Evolutionary conservation across 176 grass and related monocot genomes (phyloP).

Genomic region (Carex myosuroides): DNA sequence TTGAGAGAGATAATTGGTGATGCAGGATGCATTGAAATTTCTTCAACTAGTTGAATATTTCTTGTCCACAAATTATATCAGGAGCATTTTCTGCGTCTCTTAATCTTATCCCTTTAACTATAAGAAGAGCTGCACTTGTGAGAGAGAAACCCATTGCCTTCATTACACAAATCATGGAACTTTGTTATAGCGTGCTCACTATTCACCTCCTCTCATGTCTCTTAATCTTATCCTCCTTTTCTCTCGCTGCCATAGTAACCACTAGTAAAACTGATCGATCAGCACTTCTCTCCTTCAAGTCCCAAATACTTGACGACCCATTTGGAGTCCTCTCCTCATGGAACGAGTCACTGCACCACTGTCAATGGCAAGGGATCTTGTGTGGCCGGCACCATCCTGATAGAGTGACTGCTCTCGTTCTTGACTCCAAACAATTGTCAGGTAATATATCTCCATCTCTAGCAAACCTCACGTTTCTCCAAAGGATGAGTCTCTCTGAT

Average conservation of each 20-base stretch:
- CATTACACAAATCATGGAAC: background rate
- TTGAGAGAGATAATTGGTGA: too few relatives aligned
- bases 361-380: slow-evolving; percentile 27
- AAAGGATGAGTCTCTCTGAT: slow-evolving; percentile 17
- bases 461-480: slow-evolving; percentile 43
- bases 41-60: too few relatives aligned
- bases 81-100: too few relatives aligned
- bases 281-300: slow-evolving; percentile 36
- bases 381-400: slow-evolving; percentile 26
- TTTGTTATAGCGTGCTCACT: too few relatives aligned
- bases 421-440: slow-evolving; percentile 8
- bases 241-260: background rate
- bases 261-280: background rate
- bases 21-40: too few relatives aligned
- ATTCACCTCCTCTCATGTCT: background rate
- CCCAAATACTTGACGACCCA: background rate
- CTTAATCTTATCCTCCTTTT: background rate
- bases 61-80: too few relatives aligned
- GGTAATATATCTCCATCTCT: background rate
- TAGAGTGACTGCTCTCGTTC: slow-evolving; percentile 13
- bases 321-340: slow-evolving; percentile 26
- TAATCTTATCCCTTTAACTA: too few relatives aligned
- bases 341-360: slow-evolving; percentile 27
- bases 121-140: too few relatives aligned
- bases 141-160: too few relatives aligned